These are phyloP conservation scores for Dalbergia cochinchinensis DNA, from an alignment of 306 rosid species.

Conservation along the genomic window DNA sequence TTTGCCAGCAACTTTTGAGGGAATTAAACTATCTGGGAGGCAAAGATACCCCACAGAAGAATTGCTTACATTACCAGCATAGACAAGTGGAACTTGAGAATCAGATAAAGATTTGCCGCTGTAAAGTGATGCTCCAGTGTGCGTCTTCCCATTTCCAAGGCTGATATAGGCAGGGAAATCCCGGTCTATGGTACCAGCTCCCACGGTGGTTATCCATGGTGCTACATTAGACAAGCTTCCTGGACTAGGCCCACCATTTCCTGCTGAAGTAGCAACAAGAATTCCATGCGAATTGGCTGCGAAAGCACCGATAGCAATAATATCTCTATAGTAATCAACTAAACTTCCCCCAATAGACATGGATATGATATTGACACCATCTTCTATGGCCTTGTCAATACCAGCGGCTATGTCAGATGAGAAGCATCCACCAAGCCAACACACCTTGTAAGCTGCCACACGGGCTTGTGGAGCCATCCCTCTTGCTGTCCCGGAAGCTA, in stretches of 20 bases:
- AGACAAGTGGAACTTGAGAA: constrained; percentile 63
- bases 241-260: constrained; percentile 74
- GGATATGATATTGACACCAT: constrained; percentile 78
- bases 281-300: constrained; percentile 76
- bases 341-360: constrained; percentile 80
- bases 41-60: constrained; percentile 64
- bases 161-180: constrained; percentile 72
- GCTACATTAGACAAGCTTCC: constrained; percentile 72
- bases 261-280: constrained; percentile 82
- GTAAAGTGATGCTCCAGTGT: constrained; percentile 77
- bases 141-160: constrained; percentile 67
- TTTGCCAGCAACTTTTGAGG: constrained; percentile 67
- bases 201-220: constrained; percentile 90
- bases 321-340: constrained; percentile 64
- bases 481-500: constrained; percentile 84
- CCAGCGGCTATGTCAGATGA: constrained; percentile 82
- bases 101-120: constrained; percentile 54
- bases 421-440: constrained; percentile 86
- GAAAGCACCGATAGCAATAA: constrained; percentile 78
- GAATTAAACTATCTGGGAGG: constrained; percentile 49
- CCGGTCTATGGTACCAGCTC: constrained; percentile 92
- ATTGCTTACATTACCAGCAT: constrained; percentile 61
- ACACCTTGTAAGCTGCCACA: constrained; percentile 80
- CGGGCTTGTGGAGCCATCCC: constrained; percentile 91
- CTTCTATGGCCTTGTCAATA: constrained; percentile 82